Evolutionary conservation across 768 basidiomycete species (phyloP).

Genomic region (Lactifluus subvellereus): DNA sequence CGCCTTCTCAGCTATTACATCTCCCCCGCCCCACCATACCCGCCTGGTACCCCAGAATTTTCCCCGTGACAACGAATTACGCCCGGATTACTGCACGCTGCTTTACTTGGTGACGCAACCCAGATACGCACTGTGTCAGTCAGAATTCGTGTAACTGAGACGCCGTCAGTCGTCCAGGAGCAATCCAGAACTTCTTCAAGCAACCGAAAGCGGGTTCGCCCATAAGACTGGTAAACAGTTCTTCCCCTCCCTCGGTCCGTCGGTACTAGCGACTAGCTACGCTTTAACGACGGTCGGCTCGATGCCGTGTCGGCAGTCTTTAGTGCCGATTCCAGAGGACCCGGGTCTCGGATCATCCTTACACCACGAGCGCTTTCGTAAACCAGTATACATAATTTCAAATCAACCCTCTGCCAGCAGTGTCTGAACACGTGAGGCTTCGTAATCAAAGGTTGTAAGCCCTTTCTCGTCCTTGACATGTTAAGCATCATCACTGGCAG

Average conservation of each 20-base stretch:
- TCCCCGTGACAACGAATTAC: background rate
- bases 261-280: too few relatives aligned
- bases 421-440: too few relatives aligned
- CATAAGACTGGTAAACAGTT: background rate
- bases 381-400: too few relatives aligned
- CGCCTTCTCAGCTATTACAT: background rate
- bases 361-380: too few relatives aligned
- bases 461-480: too few relatives aligned
- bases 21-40: background rate
- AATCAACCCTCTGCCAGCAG: too few relatives aligned
- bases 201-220: background rate
- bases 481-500: too few relatives aligned
- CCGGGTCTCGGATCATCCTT: too few relatives aligned
- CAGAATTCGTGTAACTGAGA: background rate
- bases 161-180: background rate
- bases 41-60: conserved; percentile 4
- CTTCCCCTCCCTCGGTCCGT: background rate
- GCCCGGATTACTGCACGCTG: background rate
- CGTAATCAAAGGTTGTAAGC: too few relatives aligned
- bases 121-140: background rate
- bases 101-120: background rate
- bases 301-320: too few relatives aligned
- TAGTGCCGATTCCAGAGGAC: too few relatives aligned
- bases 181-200: background rate
- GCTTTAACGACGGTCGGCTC: too few relatives aligned